phyloP scores from a whole-genome alignment of 257 asterid species.

The Capsicum pubescens region DNA sequence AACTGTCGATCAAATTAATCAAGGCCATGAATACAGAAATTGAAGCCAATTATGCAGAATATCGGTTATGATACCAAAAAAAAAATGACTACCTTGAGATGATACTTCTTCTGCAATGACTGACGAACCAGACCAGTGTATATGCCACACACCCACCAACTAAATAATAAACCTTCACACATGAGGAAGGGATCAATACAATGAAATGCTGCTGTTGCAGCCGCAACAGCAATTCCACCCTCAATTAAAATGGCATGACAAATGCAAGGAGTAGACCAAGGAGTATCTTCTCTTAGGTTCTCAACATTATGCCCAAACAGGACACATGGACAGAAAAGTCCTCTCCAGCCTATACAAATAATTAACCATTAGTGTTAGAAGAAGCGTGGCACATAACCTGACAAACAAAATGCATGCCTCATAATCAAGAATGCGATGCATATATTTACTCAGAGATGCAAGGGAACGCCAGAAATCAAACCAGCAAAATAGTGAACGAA shows the following conservation, averaged over 20 bases:
- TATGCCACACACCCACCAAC: conserved; percentile 99
- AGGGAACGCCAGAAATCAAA: conserved; percentile 9
- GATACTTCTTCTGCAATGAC: conserved; percentile 92
- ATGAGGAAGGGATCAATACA: conserved; percentile 95
- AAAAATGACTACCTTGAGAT: conserved; percentile 73
- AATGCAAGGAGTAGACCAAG: conserved; percentile 90
- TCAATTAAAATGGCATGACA: conserved; percentile 92
- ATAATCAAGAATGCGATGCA: not conserved
- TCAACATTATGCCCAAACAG: conserved; percentile 89
- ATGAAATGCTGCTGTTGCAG: conserved; percentile 69
- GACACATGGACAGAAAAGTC: conserved; percentile 96
- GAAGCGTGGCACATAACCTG: not conserved
- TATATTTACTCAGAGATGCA: not conserved
- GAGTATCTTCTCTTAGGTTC: conserved; percentile 80
- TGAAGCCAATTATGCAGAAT: not conserved
- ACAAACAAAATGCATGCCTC: conserved; percentile 4
- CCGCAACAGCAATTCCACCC: conserved; percentile 87
- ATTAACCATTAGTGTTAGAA: conserved; percentile 17
- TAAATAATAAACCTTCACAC: conserved; percentile 82
- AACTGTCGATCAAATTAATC: not conserved
- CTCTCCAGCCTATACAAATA: conserved; percentile 66
- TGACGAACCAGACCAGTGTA: conserved; percentile 89
- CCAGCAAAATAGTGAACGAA: not conserved
- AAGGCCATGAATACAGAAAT: not conserved
- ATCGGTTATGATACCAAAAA: conserved; percentile 4